Base-by-base conservation (phyloP, 78 protist species). In the Chrysochromulina parva region DNA sequence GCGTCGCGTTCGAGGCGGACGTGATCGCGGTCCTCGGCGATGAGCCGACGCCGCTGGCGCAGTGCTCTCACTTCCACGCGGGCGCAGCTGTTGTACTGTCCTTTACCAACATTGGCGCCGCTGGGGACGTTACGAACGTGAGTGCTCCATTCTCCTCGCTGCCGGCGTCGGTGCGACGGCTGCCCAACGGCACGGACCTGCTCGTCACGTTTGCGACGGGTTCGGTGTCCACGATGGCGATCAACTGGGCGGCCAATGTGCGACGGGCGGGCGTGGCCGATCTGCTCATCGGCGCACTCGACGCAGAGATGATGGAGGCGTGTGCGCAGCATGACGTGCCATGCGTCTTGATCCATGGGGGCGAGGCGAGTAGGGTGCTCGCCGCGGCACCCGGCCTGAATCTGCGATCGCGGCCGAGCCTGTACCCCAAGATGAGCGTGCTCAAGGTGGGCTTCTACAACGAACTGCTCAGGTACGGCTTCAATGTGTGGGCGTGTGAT, bases 381-480 rank as follows among this genome's bases (percentile, higher is more conserved):
- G 71, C 71, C 3, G 17, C 6, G 71, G n/a, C 17, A 14, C 10
- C 10, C 19, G 71, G 71, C 71, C 38, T 38, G 38, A 69, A 69
- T 14, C 78, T 69, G 24, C 78, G 78, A 5, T 22, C 28, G 13
- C 28, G 78, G 50, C 50, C 78, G 24, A 3, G 10, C 14, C 78
- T 69, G 50, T 69, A 69, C 78, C 78, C 78, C 5, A 69, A 69
- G 50, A 69, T 69, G 78, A n/a, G 50, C 78, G 78, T 69, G 78
- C 78, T 69, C 53, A 69, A 66, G 73, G 78, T 69, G 48, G 78
- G 78, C 53, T 69, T 69, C 50, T 69, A 69, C 78, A 28, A 50
- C 78, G 78, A 69, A 50, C 78, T 69, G 11, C 78, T 69, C 78
- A 11, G 14, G 50, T 28, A n/a, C 50, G 78, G 78, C 17, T 69